Percentiles rank a stretch among this genome's conserved stretches.
These are phyloP conservation scores for Xylaria arbuscula DNA, from an alignment of 2,329 filamentous ascomycete species.

Conservation along the genomic window DNA sequence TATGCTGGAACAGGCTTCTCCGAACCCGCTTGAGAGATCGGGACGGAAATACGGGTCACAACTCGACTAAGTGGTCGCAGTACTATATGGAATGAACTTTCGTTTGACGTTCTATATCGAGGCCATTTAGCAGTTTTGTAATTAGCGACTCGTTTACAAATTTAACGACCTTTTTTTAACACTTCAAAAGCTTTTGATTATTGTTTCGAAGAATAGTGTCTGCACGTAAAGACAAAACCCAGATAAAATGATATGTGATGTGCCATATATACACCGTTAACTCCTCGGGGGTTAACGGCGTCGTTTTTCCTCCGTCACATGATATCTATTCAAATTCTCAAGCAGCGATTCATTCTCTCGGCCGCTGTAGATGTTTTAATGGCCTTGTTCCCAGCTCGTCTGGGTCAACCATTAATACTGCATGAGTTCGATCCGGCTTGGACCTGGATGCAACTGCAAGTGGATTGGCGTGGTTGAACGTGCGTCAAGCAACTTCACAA, in stretches of 20 bases:
- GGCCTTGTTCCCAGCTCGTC: not conserved
- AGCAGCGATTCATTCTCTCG: not conserved
- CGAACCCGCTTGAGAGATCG: not conserved
- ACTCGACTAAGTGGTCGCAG: constrained; percentile 20
- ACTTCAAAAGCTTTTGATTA: not conserved
- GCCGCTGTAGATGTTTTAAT: not conserved
- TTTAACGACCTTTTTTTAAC: constrained; percentile 5
- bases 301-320: no score
- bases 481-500: no score
- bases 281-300: no score
- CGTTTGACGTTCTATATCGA: constrained; percentile 4
- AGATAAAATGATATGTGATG: not conserved
- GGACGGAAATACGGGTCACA: constrained; percentile 10
- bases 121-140: constrained; percentile 15
- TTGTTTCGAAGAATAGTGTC: not conserved
- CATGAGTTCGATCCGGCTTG: no score
- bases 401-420: no score
- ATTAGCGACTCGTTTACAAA: constrained; percentile 11
- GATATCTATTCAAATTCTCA: not conserved
- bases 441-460: no score
- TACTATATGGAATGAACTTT: constrained; percentile 15
- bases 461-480: no score
- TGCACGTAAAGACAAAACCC: not conserved
- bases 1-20: not conserved
- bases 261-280: no score